phyloP scores from a whole-genome alignment of 441 rosid species.

The Corymbia calophylla region DNA sequence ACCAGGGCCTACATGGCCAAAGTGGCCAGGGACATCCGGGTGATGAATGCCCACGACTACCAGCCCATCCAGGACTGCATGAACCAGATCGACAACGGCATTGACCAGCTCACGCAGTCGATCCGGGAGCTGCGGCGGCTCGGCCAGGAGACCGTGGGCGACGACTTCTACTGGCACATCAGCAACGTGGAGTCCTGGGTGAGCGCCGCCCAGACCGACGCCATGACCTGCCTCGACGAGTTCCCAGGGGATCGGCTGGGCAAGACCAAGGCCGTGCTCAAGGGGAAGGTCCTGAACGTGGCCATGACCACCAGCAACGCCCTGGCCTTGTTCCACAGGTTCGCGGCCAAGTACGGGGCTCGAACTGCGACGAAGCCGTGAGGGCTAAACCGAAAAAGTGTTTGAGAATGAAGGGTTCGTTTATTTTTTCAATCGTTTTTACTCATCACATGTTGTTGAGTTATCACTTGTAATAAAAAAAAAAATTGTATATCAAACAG shows the following conservation, averaged over 20 bases:
- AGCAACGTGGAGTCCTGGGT: conserved; percentile 70
- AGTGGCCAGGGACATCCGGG: conserved; percentile 22
- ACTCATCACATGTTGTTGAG: not conserved
- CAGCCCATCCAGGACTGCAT: conserved; percentile 51
- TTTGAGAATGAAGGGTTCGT: not conserved
- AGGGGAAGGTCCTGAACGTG: conserved; percentile 63
- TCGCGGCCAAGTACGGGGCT: conserved; percentile 31
- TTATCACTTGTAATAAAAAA: not conserved
- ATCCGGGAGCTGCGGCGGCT: conserved; percentile 38
- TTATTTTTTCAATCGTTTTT: not conserved
- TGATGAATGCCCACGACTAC: conserved; percentile 14
- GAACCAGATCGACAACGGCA: conserved; percentile 43
- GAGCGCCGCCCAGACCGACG: conserved; percentile 66
- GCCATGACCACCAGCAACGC: conserved; percentile 80
- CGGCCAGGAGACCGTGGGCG: not conserved
- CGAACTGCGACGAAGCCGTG: conserved; percentile 13
- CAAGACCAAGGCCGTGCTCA: conserved; percentile 62
- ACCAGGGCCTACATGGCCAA: conserved; percentile 51
- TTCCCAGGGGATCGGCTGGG: conserved; percentile 49
- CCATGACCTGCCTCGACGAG: conserved; percentile 42
- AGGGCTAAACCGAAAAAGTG: not conserved
- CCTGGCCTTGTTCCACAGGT: conserved; percentile 54
- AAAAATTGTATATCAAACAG: not conserved
- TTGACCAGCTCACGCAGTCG: conserved; percentile 49
- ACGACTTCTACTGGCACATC: conserved; percentile 37